Base-by-base conservation (phyloP, 306 rosid species). In the Arachis stenosperma region DNA sequence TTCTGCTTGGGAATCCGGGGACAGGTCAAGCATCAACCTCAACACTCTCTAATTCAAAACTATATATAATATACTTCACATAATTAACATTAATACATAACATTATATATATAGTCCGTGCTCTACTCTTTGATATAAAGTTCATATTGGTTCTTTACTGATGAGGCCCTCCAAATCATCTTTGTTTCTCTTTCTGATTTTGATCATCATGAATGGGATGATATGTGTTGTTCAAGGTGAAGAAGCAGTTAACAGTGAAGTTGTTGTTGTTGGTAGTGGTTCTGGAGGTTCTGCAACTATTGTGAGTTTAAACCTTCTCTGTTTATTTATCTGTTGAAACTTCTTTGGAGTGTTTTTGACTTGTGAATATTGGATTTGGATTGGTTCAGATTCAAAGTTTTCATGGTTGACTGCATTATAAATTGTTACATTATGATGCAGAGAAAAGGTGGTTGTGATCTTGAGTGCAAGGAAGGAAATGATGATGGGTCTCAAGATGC, bases 1-100 rank as follows among this genome's bases (percentile, higher is more conserved):
- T 87, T 67, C 36, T 83, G 95, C 83, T 55, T 22, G 75, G 86
- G 88, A 86, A 85, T 86, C 87, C 61, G 71, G 77, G 76, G 87
- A 89, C 95, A 83, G 79, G 69, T 77, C 85, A 84, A 77, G 77
- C 78, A 78, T 43, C 43, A 78, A 78, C 65, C 77, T 79, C 48
- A 74, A 61, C 29, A 68, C 80, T 67, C 50, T 36, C 61, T 9
- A 61, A 47, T 63, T 63, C 2, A 58, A 65, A 59, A 76, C 30
- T 8, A 15, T 42, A 42, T 6, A 6, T 42, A 8, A 42, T 42
- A 42, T 33, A 4, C 3, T 33, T 33, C 37, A 33, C 37, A 33
- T 33, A 33, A 33, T 33, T 33, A 33, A 33, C 37, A 12, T 5
- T 10, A 4, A 13, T 11, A 3, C 8, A 65, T 27, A 36, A 30